Percentiles rank a stretch among this genome's conserved stretches.
Conservation (phyloP, 2,329 filamentous ascomycete genomes). For the Beauveria sp. region DNA sequence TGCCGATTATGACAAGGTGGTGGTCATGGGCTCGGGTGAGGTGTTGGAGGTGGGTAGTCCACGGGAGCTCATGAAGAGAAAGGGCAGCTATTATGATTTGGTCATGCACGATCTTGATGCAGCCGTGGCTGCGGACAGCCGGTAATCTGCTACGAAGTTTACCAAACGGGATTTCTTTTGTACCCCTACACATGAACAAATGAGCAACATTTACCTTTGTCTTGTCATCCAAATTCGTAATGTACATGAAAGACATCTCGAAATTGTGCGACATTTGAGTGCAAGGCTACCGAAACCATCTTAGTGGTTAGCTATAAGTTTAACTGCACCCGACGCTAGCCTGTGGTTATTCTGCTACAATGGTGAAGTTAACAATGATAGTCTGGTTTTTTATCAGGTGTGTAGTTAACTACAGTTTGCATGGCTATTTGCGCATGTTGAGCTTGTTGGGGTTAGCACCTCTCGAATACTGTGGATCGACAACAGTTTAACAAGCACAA, state of each 20-base stretch:
- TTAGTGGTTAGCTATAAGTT: neutral
- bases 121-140: neutral
- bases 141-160: neutral
- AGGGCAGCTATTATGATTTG: constrained; percentile 47
- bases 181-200: no score
- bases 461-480: neutral
- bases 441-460: neutral
- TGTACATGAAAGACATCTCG: no score
- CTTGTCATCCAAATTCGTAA: no score
- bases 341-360: neutral
- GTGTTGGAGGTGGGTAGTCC: constrained; percentile 48
- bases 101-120: constrained; percentile 44
- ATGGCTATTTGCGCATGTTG: neutral
- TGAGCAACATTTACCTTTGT: no score
- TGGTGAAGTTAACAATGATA: neutral
- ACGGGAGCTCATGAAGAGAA: constrained; percentile 35
- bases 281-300: no score
- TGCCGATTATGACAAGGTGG: constrained; percentile 50
- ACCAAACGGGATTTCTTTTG: no score
- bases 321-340: neutral
- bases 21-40: constrained; percentile 47
- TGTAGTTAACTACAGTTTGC: no score
- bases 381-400: neutral
- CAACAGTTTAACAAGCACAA: neutral
- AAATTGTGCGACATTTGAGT: no score